These are phyloP conservation scores for Geum urbanum DNA, from an alignment of 306 rosid species.

Conservation along the genomic window DNA sequence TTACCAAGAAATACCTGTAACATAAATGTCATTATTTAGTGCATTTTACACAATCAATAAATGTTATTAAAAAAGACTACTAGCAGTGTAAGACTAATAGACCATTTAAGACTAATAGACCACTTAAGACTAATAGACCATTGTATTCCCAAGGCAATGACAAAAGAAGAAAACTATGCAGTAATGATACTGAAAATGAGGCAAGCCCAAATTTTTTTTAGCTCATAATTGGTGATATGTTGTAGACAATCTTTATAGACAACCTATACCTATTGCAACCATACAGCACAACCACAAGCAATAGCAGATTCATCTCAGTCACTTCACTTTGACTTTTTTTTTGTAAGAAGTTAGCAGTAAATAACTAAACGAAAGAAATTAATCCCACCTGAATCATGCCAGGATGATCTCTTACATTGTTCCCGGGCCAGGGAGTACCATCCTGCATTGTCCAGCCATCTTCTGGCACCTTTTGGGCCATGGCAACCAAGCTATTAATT, in stretches of 20 bases:
- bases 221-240: neutral
- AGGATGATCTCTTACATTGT: slow-evolving; percentile 93
- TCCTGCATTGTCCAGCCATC: slow-evolving; percentile 99
- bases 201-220: slow-evolving; percentile 3
- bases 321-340: neutral
- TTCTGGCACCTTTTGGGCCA: slow-evolving; percentile 91
- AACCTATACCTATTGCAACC: neutral
- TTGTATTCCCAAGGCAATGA: neutral
- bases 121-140: neutral
- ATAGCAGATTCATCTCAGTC: neutral
- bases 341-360: neutral
- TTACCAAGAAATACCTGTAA: slow-evolving; percentile 84
- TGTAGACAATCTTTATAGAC: neutral
- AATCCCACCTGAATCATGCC: slow-evolving; percentile 95
- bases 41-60: neutral
- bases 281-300: too few species aligned
- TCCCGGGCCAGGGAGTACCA: slow-evolving; percentile 98
- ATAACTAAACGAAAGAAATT: slow-evolving; percentile 10
- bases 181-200: neutral
- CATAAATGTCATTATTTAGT: slow-evolving; percentile 6
- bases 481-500: slow-evolving; percentile 78
- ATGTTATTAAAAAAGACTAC: too few species aligned
- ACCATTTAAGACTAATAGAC: neutral
- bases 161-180: neutral
- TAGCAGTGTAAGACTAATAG: too few species aligned